Evolutionary conservation across 2,329 filamentous ascomycete genomes (phyloP).

Genomic region (Monosporascus sp.): DNA sequence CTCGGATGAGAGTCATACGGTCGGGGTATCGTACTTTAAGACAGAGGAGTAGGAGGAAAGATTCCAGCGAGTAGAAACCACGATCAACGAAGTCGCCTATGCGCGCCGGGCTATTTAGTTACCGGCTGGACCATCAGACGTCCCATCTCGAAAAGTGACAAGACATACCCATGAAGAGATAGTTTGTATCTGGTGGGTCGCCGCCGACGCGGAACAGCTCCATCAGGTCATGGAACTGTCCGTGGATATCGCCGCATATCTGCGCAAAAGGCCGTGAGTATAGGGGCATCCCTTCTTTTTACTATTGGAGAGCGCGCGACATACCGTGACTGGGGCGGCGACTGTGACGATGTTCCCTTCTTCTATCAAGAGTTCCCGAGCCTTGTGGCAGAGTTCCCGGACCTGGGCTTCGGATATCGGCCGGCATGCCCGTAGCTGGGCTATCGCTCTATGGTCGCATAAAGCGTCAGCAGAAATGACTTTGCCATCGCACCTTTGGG

Average conservation of each 20-base stretch:
- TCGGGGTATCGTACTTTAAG: conserved; percentile 97
- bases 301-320: conserved; percentile 14
- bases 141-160: neutral
- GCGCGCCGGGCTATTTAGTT: conserved; percentile 11
- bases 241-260: conserved; percentile 97
- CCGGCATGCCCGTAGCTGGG: conserved; percentile 89
- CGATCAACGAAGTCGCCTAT: conserved; percentile 93
- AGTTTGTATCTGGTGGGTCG: conserved; percentile 92
- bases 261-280: conserved; percentile 26
- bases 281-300: neutral
- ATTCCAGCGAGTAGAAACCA: conserved; percentile 96
- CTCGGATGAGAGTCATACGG: conserved; percentile 91
- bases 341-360: conserved; percentile 97
- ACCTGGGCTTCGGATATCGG: conserved; percentile 95
- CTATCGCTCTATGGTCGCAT: conserved; percentile 66
- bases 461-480: conserved; percentile 1
- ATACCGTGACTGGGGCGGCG: conserved; percentile 85
- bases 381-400: conserved; percentile 94
- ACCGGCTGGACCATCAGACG: neutral
- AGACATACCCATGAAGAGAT: conserved; percentile 82
- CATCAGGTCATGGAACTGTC: conserved; percentile 96
- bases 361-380: conserved; percentile 90
- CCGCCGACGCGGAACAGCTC: conserved; percentile 91
- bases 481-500: neutral
- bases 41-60: conserved; percentile 89